Evolutionary conservation across 192 early-diverging fungal species (phyloP).

Genomic region (Dissophora ornata): DNA sequence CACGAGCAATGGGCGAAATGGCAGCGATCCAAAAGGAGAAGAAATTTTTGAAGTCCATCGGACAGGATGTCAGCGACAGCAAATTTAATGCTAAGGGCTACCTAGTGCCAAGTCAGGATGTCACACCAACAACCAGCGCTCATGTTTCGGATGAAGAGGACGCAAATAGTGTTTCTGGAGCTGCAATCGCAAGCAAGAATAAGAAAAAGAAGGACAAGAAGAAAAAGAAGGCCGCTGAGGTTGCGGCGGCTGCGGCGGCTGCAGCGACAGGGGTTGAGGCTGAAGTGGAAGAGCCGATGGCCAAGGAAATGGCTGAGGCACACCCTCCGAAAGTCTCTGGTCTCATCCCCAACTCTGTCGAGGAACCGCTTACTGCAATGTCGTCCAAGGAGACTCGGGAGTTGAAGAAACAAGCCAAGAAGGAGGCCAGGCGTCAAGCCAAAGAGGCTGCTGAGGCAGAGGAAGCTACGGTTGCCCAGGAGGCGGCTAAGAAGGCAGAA

Average conservation of each 20-base stretch:
- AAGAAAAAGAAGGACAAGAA: constrained; percentile 59
- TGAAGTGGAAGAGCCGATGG: background rate
- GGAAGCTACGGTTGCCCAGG: constrained; percentile 17
- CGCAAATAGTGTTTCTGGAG: background rate
- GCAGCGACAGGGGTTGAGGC: background rate
- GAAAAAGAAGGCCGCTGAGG: constrained; percentile 40
- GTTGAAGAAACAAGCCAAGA: constrained; percentile 47
- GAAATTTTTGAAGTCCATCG: constrained; percentile 64
- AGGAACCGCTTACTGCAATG: constrained; percentile 7
- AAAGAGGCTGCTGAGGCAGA: constrained; percentile 46
- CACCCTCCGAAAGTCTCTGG: background rate
- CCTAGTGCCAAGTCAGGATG: constrained; percentile 44
- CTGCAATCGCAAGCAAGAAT: constrained; percentile 42
- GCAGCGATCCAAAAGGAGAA: constrained; percentile 66
- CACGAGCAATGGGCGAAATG: constrained; percentile 71
- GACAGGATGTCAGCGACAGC: constrained; percentile 46
- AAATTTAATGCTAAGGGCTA: constrained; percentile 38
- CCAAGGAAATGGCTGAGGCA: background rate
- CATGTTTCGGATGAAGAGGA: constrained; percentile 46
- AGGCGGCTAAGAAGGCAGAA: constrained; percentile 28
- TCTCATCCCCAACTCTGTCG: background rate
- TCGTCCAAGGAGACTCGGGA: constrained; percentile 39
- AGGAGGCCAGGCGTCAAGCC: constrained; percentile 49
- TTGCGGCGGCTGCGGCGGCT: constrained; percentile 19
- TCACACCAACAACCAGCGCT: constrained; percentile 40